Evolutionary conservation across 2,329 filamentous ascomycete genomes (phyloP).

Genomic region (Shiraia bambusicola): DNA sequence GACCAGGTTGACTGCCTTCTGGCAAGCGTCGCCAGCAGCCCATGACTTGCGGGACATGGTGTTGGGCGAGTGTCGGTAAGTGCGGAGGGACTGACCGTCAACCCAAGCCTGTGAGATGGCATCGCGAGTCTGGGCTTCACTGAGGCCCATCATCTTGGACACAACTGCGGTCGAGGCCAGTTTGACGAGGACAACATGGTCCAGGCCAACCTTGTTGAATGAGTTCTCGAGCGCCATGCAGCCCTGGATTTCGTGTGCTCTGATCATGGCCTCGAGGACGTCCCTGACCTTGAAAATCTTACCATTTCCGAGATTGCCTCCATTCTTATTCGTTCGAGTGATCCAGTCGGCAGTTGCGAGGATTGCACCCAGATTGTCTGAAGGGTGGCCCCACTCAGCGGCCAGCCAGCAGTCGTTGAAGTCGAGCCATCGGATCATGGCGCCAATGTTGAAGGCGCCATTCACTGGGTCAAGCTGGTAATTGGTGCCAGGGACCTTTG

Average conservation of each 20-base stretch:
- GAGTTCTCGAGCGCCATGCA: conserved; percentile 96
- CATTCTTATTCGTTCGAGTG: conserved; percentile 87
- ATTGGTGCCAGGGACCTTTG: conserved; percentile 85
- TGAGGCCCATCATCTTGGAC: conserved; percentile 89
- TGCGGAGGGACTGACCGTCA: conserved; percentile 92
- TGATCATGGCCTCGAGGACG: conserved; percentile 96
- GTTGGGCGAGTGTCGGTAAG: conserved; percentile 96
- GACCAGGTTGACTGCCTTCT: conserved; percentile 87
- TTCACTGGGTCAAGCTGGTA: conserved; percentile 95
- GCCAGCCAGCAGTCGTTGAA: conserved; percentile 99
- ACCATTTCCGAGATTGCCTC: conserved; percentile 68
- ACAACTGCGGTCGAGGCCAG: conserved; percentile 93
- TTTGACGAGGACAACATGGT: conserved; percentile 98
- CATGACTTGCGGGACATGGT: conserved; percentile 99
- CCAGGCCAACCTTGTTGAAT: conserved; percentile 96
- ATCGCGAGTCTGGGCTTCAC: conserved; percentile 87
- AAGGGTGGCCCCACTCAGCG: conserved; percentile 98
- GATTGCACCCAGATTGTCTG: conserved; percentile 96
- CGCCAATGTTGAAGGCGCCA: conserved; percentile 97
- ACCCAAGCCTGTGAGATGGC: conserved; percentile 97
- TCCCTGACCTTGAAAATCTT: conserved; percentile 88
- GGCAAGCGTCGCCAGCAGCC: conserved; percentile 97
- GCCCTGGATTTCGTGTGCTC: conserved; percentile 98
- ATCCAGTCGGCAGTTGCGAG: conserved; percentile 97
- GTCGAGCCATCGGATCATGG: conserved; percentile 98